These are phyloP conservation scores for Cruciata laevipes DNA, from an alignment of 257 asterid species.

Conservation along the genomic window DNA sequence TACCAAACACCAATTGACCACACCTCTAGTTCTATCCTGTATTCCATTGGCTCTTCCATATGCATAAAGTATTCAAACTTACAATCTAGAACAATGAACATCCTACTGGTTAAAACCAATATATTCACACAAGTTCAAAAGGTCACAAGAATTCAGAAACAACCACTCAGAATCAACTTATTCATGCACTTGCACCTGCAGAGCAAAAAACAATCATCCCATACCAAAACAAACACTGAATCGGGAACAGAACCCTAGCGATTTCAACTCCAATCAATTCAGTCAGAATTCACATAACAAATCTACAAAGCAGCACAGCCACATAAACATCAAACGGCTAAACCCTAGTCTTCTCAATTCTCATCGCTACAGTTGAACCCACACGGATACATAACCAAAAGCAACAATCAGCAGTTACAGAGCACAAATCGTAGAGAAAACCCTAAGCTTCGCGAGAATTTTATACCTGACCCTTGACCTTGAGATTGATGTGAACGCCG, in stretches of 20 bases:
- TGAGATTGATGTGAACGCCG: conserved; percentile 25
- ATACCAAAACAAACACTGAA: background rate
- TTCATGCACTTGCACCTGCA: background rate
- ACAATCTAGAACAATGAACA: background rate
- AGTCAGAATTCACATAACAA: background rate
- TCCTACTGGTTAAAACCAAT: background rate
- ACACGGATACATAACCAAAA: background rate
- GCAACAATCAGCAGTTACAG: background rate
- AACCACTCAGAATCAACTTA: background rate
- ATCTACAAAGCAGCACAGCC: background rate
- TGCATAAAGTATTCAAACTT: background rate
- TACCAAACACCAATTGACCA: background rate
- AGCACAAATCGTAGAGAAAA: background rate
- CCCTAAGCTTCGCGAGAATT: background rate
- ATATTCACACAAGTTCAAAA: background rate
- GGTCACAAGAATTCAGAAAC: background rate
- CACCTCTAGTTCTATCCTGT: no score
- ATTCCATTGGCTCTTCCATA: background rate
- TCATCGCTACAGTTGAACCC: background rate
- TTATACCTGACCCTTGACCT: conserved; percentile 33
- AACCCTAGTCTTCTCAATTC: background rate
- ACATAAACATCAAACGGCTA: background rate
- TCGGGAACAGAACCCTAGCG: no score
- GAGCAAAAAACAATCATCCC: background rate
- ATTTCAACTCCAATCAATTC: background rate